Evolutionary conservation across 441 rosid genomes (phyloP).

Genomic region (Theobroma grandiflorum): DNA sequence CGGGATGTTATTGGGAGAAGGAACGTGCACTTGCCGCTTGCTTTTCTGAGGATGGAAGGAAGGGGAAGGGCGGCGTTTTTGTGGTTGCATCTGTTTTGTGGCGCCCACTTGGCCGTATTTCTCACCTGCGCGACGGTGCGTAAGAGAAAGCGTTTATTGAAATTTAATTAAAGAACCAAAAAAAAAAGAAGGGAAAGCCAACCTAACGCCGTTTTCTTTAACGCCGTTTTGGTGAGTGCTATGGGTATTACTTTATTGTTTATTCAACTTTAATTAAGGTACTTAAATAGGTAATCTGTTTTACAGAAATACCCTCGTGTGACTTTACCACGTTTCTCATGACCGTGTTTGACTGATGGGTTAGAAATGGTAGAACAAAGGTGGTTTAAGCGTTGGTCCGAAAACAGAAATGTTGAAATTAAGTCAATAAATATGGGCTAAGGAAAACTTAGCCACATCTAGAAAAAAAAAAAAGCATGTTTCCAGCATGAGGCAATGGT

Average conservation of each 20-base stretch:
- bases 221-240: neutral
- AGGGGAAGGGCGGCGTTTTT: neutral
- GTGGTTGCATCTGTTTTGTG: neutral
- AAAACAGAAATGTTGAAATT: neutral
- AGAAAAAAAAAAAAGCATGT: no score
- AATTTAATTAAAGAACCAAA: neutral
- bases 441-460: neutral
- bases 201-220: conserved; percentile 5
- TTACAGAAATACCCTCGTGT: conserved; percentile 14
- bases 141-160: neutral
- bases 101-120: conserved; percentile 19
- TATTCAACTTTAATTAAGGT: neutral
- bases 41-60: neutral
- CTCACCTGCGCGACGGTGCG: conserved; percentile 23
- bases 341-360: neutral
- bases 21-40: conserved; percentile 36
- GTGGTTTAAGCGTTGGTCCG: neutral
- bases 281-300: neutral
- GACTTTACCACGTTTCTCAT: neutral
- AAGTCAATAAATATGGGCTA: neutral
- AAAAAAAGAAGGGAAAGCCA: neutral
- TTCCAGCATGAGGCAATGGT: no score
- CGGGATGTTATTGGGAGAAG: neutral
- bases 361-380: neutral
- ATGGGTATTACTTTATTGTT: neutral